Conservation (phyloP, 352 stramenopile species). For the Phytophthora cajani region DNA sequence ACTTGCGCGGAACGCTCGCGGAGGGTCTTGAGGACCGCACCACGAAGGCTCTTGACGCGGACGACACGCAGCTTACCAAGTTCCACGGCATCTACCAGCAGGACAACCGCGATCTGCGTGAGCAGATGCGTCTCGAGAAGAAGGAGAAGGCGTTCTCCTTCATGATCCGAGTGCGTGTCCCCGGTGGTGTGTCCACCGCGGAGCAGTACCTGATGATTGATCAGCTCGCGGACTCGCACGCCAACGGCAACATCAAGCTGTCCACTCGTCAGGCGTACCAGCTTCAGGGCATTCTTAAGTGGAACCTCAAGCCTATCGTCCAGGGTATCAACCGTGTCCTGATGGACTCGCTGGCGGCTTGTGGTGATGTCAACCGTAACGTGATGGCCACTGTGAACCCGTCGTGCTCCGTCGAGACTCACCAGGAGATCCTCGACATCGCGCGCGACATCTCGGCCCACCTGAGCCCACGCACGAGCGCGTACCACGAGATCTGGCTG, state of each 20-base stretch:
- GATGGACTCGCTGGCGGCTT: constrained; percentile 96
- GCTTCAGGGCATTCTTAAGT: constrained; percentile 97
- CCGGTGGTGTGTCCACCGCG: constrained; percentile 93
- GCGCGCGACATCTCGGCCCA: constrained; percentile 94
- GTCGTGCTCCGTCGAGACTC: constrained; percentile 87
- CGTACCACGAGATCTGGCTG: constrained; percentile 98
- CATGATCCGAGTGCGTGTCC: constrained; percentile 97
- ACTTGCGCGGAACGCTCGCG: constrained; percentile 70
- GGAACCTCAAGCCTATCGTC: constrained; percentile 96
- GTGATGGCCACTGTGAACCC: constrained; percentile 94
- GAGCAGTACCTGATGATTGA: constrained; percentile 96
- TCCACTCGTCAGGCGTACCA: constrained; percentile 98
- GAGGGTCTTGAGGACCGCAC: constrained; percentile 73
- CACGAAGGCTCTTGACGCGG: constrained; percentile 70
- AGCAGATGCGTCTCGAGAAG: constrained; percentile 80
- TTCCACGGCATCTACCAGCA: constrained; percentile 99
- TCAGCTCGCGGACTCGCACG: constrained; percentile 92
- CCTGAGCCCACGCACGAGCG: constrained; percentile 93
- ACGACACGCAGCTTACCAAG: constrained; percentile 91
- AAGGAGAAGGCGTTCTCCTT: constrained; percentile 95
- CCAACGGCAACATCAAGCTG: constrained; percentile 95
- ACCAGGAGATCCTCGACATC: constrained; percentile 85
- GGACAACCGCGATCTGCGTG: constrained; percentile 92
- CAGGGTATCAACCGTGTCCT: constrained; percentile 90
- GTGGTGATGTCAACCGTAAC: constrained; percentile 97